phyloP scores from a whole-genome alignment of 257 asterid species.

The Linderniella brevidens region DNA sequence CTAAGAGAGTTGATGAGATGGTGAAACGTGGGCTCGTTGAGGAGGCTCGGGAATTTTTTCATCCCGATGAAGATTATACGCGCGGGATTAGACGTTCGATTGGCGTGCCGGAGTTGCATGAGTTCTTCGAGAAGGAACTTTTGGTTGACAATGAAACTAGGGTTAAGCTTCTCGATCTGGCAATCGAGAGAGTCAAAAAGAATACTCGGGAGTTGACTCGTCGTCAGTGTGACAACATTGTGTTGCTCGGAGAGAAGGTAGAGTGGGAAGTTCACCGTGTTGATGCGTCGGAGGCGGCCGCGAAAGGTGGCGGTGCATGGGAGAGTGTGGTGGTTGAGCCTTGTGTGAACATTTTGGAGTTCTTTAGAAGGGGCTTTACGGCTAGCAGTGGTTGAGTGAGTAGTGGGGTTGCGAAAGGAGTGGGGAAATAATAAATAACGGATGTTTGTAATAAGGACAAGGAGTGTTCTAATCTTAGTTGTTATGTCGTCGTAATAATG shows the following conservation, averaged over 20 bases:
- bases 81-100: slow-evolving; percentile 59
- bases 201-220: slow-evolving; percentile 40
- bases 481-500: no score
- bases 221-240: slow-evolving; percentile 40
- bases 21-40: slow-evolving; percentile 40
- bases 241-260: slow-evolving; percentile 26
- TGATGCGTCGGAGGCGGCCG: slow-evolving; percentile 61
- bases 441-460: no score
- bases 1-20: slow-evolving; percentile 56
- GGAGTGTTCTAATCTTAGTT: no score
- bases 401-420: no score
- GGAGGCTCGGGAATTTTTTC: slow-evolving; percentile 39
- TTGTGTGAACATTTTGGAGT: not conserved
- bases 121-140: slow-evolving; percentile 17
- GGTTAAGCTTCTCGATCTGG: slow-evolving; percentile 19
- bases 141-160: slow-evolving; percentile 10
- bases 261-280: slow-evolving; percentile 34
- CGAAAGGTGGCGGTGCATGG: slow-evolving; percentile 13
- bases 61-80: slow-evolving; percentile 29
- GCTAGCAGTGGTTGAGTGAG: no score
- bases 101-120: slow-evolving; percentile 64
- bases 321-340: not conserved
- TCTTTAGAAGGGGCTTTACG: not conserved
- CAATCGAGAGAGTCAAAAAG: slow-evolving; percentile 37
- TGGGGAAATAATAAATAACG: no score